These are phyloP conservation scores for Furcasterigmium sp. DNA, from an alignment of 2,329 filamentous ascomycete species.

Conservation along the genomic window DNA sequence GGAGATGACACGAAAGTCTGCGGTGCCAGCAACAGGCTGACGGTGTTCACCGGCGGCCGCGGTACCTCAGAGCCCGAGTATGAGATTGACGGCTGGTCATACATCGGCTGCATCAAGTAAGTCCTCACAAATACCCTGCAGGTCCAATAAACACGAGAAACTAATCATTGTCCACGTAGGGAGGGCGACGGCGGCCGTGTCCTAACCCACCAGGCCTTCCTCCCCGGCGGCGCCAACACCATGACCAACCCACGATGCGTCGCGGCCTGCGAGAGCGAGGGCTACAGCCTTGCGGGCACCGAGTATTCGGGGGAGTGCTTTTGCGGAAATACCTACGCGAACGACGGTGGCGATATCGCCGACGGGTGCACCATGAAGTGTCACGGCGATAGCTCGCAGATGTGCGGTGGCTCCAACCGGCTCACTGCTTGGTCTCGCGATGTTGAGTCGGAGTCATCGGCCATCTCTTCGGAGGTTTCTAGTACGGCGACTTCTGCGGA, in stretches of 20 bases:
- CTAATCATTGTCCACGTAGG: not conserved
- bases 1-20: slow-evolving; percentile 31
- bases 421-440: slow-evolving; percentile 12
- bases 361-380: slow-evolving; percentile 37
- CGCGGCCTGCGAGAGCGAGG: slow-evolving; percentile 18
- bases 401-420: slow-evolving; percentile 34
- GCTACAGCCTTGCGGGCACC: slow-evolving; percentile 26
- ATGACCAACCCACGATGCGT: slow-evolving; percentile 28
- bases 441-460: too few relatives aligned
- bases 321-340: slow-evolving; percentile 24
- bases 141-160: too few relatives aligned
- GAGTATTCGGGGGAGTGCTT: slow-evolving; percentile 32
- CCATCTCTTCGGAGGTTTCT: too few relatives aligned
- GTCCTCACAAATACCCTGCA: too few relatives aligned
- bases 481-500: too few relatives aligned
- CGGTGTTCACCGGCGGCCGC: too few relatives aligned
- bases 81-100: too few relatives aligned
- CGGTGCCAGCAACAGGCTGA: slow-evolving; percentile 31
- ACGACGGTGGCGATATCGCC: slow-evolving; percentile 18
- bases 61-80: too few relatives aligned
- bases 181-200: slow-evolving; percentile 14
- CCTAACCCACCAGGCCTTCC: too few relatives aligned
- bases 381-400: slow-evolving; percentile 27
- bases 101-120: too few relatives aligned
- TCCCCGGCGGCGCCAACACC: too few relatives aligned